Conservation (phyloP, 176 grass and related monocot genomes). For the Bromus sterilis region DNA sequence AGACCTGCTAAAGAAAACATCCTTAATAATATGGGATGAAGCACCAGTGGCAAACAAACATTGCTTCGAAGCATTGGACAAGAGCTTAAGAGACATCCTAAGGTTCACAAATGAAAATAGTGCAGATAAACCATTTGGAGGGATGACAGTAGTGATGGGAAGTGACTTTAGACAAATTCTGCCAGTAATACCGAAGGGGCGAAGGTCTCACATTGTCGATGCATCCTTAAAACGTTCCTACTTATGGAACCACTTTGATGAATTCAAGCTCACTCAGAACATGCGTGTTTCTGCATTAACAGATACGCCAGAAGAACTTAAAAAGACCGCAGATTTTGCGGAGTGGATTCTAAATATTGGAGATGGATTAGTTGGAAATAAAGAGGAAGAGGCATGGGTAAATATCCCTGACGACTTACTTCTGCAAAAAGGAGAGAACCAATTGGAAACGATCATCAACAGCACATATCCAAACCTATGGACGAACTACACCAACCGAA, state of each 20-base stretch:
- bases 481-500: background rate
- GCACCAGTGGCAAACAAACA: background rate
- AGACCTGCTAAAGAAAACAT: background rate
- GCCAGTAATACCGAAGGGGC: background rate
- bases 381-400: background rate
- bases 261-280: conserved; percentile 10
- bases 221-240: background rate
- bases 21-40: conserved; percentile 12
- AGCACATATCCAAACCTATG: background rate
- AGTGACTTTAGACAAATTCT: conserved; percentile 21
- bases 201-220: background rate
- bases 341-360: conserved; percentile 10
- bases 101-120: background rate
- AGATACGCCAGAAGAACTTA: background rate
- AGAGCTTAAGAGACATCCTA: background rate
- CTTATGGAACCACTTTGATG: conserved; percentile 2
- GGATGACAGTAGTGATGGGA: background rate
- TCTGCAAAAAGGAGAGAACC: background rate
- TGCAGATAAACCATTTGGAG: background rate
- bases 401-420: background rate
- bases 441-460: background rate
- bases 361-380: background rate
- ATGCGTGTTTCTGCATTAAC: background rate
- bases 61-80: conserved; percentile 1
- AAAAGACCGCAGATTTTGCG: background rate